A percentile compares a stretch with the other conserved stretches of the same genome.
These are phyloP conservation scores for Hymenoscyphus infarciens DNA, from an alignment of 2,329 filamentous ascomycete species.

Conservation along the genomic window DNA sequence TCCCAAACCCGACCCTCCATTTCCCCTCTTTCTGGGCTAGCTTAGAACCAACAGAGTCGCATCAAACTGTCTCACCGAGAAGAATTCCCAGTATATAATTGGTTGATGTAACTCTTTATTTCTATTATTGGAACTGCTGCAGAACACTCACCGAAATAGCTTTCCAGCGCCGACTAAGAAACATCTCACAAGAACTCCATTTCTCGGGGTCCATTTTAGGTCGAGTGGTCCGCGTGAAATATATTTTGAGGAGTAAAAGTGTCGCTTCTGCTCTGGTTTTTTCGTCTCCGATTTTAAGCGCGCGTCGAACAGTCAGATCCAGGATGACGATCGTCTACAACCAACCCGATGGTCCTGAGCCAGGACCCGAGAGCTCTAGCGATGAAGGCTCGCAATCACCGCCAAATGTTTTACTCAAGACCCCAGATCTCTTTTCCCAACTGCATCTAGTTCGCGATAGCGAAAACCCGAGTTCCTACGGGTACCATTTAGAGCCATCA, in stretches of 20 bases:
- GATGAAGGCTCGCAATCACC: neutral
- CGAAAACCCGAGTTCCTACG: neutral
- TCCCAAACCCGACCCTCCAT: too few species aligned
- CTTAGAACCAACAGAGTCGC: too few species aligned
- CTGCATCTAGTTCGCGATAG: neutral
- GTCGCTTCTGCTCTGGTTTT: neutral
- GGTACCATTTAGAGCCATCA: neutral
- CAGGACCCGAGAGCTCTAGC: neutral
- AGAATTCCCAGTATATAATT: neutral
- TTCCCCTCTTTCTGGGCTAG: too few species aligned
- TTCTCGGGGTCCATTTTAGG: neutral
- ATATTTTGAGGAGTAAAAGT: neutral
- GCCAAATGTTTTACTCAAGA: neutral
- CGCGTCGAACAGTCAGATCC: neutral
- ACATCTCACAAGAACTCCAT: neutral
- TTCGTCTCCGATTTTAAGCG: too few species aligned
- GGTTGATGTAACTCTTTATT: neutral
- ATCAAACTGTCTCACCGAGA: too few species aligned
- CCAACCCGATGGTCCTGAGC: neutral
- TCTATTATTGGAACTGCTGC: conserved; percentile 2
- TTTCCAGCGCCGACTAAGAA: neutral
- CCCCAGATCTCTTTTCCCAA: neutral
- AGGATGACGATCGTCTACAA: neutral
- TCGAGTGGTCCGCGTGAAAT: neutral
- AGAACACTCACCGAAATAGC: neutral